Base-by-base conservation (phyloP, 345 rosid genomes). In the Anacardium occidentale region DNA sequence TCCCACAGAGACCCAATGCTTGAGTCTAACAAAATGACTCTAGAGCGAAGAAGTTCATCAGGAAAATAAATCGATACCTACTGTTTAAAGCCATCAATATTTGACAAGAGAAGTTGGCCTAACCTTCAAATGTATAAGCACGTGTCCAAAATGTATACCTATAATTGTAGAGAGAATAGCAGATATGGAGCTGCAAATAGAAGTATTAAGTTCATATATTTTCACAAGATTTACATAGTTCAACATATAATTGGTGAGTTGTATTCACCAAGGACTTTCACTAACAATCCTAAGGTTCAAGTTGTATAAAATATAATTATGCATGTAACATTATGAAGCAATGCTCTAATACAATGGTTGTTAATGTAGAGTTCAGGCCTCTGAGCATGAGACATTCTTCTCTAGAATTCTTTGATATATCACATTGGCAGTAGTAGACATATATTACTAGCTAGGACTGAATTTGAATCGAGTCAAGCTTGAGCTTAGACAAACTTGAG, bases 91-190 rank as follows among this genome's bases (percentile, higher is more conserved):
- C 37, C 17, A 48, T 68, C 34, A 18, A 13, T 8, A 62, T 29
- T 66, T 15, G 1, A 22, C 13, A 9, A 44, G 48, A 47, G 22
- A 32, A 11, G 14, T 26, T 54, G 67, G 59, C 37, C 80, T 52
- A 51, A 91, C 98, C 98, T 91, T 73, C 15, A 86, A 70, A 63
- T 89, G 87, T 66, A 90, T 52, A 64, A 91, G 94, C 48, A 85
- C 90, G 66, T 91, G 97, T 29, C 98, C 97, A 26, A 86, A 91
- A 77, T 94, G 97, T 40, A 88, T 89, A 72, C 97, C 97, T 0
- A 89, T 85, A 71, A 91, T 62, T 65, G 97, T 87, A 4, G 97
- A 94, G 17, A 94, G 84, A 80, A 90, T 62, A 67, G 97, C 84
- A 60, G 96, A 89, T 77, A 91, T 74, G 6, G 97, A 87, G 83